Conservation (phyloP, 768 basidiomycete species). For the Gymnopilus junonius region DNA sequence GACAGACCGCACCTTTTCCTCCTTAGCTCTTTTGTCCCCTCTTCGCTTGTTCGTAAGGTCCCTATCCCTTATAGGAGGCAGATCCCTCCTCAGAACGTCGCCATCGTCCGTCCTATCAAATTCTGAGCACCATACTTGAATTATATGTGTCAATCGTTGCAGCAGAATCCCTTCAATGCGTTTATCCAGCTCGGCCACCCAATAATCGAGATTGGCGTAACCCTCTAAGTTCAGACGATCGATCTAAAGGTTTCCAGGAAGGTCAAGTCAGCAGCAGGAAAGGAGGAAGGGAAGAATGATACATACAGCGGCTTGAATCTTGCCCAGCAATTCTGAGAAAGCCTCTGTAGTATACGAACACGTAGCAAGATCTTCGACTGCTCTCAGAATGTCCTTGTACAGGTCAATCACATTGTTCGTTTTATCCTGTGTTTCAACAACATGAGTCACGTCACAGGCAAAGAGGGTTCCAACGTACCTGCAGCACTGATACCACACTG, state of each 20-base stretch:
- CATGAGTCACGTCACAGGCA: neutral
- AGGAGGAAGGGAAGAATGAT: neutral
- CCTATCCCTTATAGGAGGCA: conserved; percentile 55
- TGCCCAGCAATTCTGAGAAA: conserved; percentile 76
- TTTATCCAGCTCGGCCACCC: conserved; percentile 84
- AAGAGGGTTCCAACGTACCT: conserved; percentile 48
- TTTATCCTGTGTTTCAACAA: conserved; percentile 67
- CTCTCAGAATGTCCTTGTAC: conserved; percentile 82
- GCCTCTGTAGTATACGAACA: conserved; percentile 87
- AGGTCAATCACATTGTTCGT: conserved; percentile 92
- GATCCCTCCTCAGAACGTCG: conserved; percentile 56
- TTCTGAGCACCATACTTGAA: conserved; percentile 87
- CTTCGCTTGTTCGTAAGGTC: conserved; percentile 67
- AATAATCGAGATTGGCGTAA: conserved; percentile 91
- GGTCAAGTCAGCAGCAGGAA: neutral
- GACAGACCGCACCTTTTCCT: conserved; percentile 67
- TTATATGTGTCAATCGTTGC: conserved; percentile 74
- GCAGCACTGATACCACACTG: conserved; percentile 87
- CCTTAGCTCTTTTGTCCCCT: conserved; percentile 73
- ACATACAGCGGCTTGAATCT: conserved; percentile 84
- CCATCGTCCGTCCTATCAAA: conserved; percentile 78
- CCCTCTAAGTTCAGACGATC: conserved; percentile 96
- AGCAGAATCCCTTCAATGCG: conserved; percentile 83
- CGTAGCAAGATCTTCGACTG: conserved; percentile 85
- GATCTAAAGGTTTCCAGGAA: conserved; percentile 55